Conservation (phyloP, 1,284 basidiomycete species). For the Nidula niveotomentosa region DNA sequence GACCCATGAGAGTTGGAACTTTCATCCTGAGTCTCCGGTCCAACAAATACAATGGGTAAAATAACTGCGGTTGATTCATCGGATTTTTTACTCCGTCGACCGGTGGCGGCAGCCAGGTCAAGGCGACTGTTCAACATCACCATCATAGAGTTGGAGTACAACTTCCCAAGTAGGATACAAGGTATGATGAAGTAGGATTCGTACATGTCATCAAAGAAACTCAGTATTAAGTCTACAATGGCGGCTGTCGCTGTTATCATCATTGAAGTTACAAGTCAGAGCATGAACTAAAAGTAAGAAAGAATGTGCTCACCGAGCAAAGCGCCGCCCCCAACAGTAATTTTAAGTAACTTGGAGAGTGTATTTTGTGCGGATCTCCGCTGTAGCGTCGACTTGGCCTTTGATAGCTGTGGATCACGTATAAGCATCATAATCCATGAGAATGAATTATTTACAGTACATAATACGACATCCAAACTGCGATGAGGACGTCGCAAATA, state of each 20-base stretch:
- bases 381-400: constrained; percentile 1
- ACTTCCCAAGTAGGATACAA: constrained; percentile 12
- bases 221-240: constrained; percentile 9
- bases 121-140: constrained; percentile 14
- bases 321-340: constrained; percentile 14
- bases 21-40: neutral
- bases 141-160: constrained; percentile 16
- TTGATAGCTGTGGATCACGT: constrained; percentile 4
- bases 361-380: constrained; percentile 4
- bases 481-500: constrained; percentile 15
- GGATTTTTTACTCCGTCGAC: neutral
- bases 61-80: neutral
- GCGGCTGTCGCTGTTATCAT: constrained; percentile 10
- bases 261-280: neutral
- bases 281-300: neutral
- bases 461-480: constrained; percentile 13
- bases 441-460: constrained; percentile 3
- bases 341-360: constrained; percentile 9
- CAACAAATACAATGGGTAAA: neutral
- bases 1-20: neutral
- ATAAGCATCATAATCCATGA: neutral
- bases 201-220: neutral
- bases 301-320: constrained; percentile 12
- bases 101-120: constrained; percentile 2
- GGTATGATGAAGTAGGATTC: constrained; percentile 10